Evolutionary conservation across 306 rosid species (phyloP).

Genomic region (Senna tora): DNA sequence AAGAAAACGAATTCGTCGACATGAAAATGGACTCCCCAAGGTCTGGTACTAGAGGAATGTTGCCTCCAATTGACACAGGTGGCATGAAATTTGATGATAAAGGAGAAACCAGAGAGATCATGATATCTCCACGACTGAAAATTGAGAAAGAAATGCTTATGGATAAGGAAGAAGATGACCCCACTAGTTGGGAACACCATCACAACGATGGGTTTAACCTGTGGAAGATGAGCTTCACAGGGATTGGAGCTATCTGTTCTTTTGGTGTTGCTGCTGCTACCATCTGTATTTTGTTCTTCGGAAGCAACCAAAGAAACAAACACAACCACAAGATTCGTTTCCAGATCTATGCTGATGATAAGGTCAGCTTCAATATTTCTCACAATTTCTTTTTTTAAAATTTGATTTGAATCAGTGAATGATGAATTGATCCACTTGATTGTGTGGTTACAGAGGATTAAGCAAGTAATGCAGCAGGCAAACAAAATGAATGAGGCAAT

Average conservation of each 20-base stretch:
- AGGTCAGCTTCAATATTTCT: constrained; percentile 61
- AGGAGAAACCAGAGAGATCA: constrained; percentile 46
- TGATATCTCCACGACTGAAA: constrained; percentile 55
- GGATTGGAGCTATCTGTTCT: constrained; percentile 87
- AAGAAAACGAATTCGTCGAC: constrained; percentile 82
- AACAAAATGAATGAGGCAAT: constrained; percentile 55
- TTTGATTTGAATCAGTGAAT: too few species aligned
- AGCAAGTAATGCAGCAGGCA: constrained; percentile 49
- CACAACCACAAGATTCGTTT: constrained; percentile 61
- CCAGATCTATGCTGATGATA: constrained; percentile 73
- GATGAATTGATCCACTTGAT: not conserved
- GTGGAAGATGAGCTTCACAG: constrained; percentile 72
- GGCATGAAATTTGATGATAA: constrained; percentile 50
- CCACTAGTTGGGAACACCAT: constrained; percentile 36
- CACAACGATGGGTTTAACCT: constrained; percentile 47
- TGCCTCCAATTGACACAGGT: constrained; percentile 49
- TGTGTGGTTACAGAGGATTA: constrained; percentile 48
- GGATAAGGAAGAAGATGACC: constrained; percentile 37
- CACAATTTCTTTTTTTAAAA: too few species aligned
- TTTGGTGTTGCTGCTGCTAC: constrained; percentile 89
- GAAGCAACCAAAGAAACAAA: constrained; percentile 55
- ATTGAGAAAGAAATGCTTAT: constrained; percentile 38
- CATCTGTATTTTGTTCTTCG: constrained; percentile 63
- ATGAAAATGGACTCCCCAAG: constrained; percentile 85
- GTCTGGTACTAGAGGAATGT: constrained; percentile 47